Base-by-base conservation (phyloP, 148 eudicot species). In the Pharnaceum exiguum region DNA sequence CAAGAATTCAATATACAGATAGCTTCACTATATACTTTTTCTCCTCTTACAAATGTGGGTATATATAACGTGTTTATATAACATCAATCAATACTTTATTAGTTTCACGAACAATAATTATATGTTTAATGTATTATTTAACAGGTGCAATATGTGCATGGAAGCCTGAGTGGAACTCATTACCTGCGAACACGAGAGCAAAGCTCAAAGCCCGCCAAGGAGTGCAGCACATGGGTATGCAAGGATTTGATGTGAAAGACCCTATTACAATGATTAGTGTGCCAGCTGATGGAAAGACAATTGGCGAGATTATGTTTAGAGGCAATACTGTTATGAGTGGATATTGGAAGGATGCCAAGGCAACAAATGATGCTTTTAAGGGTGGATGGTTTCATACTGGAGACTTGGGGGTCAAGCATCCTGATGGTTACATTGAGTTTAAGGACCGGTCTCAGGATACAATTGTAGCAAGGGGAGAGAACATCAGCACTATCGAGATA, bases 391-490 rank as follows among this genome's bases (percentile, higher is more conserved):
- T 77, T 16, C 70, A 62, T 29, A 65, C 71, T 0, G 82, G 82
- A 27, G 82, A 77, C 52, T 45, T 77, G 3, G 82, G 69, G 32
- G 82, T 77, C 8, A 77, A 45, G 19, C 75, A 77, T 39, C 55
- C 72, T 1, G 82, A 77, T 33, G 82, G 82, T 42, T 77, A 77
- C 46, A 51, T 73, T 8, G 78, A 77, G 52, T 27, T 77, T 5
- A 77, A 77, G 63, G 82, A 77, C 24, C 60, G 82, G 5, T 66
- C 78, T 0, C 73, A 77, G 48, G 82, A 77, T 62, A 51, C 73
- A 2, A 77, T 77, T 17, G 73, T 77, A 30, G 69, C 75, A 16
- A 81, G 85, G 7, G 85, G 85, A 0, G 82, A 80, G 46, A 80
- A 80, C 38, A 51, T 80, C 12, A 80, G 85, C 57, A 73, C 76